Evolutionary conservation across 2,329 filamentous ascomycete species (phyloP), one percentile per base, ranked within the genome.

Genomic region (Cercospora citrullina): DNA sequence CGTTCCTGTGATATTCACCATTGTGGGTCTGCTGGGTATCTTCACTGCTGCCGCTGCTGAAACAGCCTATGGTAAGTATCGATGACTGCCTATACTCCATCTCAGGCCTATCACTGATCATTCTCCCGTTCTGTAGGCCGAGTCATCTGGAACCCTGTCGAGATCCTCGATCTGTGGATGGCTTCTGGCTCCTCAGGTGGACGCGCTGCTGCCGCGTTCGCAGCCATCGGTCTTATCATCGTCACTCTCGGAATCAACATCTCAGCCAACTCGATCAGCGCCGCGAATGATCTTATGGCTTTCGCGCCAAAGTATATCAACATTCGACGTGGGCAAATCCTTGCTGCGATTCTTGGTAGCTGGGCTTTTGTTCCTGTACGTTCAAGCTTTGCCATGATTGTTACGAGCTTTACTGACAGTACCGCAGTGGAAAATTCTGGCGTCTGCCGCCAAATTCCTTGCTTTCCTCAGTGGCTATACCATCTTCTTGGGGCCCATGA

Each of bases 401-500:
- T 9, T 1, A 57, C 23, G 8, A n/a, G 0, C 8, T n/a, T 57
- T 7, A 30, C 4, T 57, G 30, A 58, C 53, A 58, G 26, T 7
- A 58, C 31, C 5, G 9, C 4, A 58, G 55, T 80, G 78, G 78
- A 78, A 79, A 67, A 78, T 79, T 53, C 75, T 79, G 8, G 75
- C 74, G 4, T 77, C 75, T 1, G 76, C 77, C 6, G 72, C 74
- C 7, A 78, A 76, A 60, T 80, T 80, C 71, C 73, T 80, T 21
- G 71, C 75, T 45, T 80, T 80, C 73, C 89, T 92, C 83, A 83
- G 85, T 51, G 88, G 88, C 0, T 90, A 90, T 77, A 85, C 86
- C 1, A 83, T 90, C 53, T 90, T 91, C 77, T 79, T 91, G 0
- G 87, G 86, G 0, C 87, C 88, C 0, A 87, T 90, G 71, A 86